phyloP scores from a whole-genome alignment of 768 basidiomycete genomes.

The Ramaria sp. region DNA sequence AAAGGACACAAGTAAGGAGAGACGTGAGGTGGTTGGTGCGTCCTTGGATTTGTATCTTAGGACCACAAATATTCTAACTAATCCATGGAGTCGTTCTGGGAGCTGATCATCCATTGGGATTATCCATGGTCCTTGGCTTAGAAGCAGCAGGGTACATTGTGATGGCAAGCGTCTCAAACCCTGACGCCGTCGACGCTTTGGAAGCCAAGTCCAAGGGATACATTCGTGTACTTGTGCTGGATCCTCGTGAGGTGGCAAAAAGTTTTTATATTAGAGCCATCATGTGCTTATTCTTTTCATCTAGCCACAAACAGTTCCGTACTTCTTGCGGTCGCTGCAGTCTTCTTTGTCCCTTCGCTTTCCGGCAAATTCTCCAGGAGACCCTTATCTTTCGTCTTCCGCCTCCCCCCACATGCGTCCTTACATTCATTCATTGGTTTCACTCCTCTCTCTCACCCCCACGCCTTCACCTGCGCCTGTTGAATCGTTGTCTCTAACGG shows the following conservation, averaged over 20 bases:
- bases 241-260: conserved; percentile 57
- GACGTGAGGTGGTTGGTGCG: conserved; percentile 24
- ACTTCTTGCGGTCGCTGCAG: conserved; percentile 72
- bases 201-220: conserved; percentile 64
- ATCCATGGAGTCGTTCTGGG: conserved; percentile 58
- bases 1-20: conserved; percentile 21
- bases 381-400: conserved; percentile 42
- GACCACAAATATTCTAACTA: conserved; percentile 7
- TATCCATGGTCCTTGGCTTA: conserved; percentile 63
- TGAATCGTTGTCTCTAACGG: conserved; percentile 55
- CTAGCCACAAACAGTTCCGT: conserved; percentile 59
- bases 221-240: conserved; percentile 71
- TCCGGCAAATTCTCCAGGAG: conserved; percentile 68
- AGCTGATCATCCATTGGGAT: conserved; percentile 61
- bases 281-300: background rate
- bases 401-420: conserved; percentile 53
- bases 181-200: conserved; percentile 51
- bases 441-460: conserved; percentile 55
- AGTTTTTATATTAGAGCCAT: background rate
- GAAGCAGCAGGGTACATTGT: conserved; percentile 78
- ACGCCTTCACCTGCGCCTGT: conserved; percentile 43
- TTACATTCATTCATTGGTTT: conserved; percentile 70
- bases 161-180: conserved; percentile 63
- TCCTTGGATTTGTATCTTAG: conserved; percentile 12
- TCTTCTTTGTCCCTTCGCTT: conserved; percentile 76